Base-by-base conservation (phyloP, 208 protist genomes). In the Leishmania major region DNA sequence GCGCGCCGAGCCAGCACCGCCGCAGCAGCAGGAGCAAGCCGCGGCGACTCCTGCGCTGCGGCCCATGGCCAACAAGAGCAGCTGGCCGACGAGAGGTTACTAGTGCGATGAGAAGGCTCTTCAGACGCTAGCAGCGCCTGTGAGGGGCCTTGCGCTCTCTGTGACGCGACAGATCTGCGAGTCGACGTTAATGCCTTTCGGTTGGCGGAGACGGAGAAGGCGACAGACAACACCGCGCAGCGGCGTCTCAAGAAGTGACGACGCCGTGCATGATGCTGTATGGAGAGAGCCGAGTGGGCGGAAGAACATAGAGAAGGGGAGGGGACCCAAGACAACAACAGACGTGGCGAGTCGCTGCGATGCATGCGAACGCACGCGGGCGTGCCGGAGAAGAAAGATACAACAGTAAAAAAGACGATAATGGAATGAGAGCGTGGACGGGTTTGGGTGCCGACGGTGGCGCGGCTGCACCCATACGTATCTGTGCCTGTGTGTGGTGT, bases 1-100 rank as follows among this genome's bases (percentile, higher is more conserved):
- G 75, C 28, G 13, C 83, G 83, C 51, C 28, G n/a, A 19, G 70
- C 55, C 4, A 86, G 83, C 75, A 77, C 53, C 4, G 73, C 83
- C 17, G 83, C 83, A 11, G 75, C 83, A 43, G 57, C 40, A 28
- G 78, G 75, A 3, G 83, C 11, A 55, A 86, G 78, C 31, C 67
- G 60, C 45, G 64, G 31, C 40, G 64, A 37, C 57, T 15, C 64
- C 15, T 66, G 51, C 59, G 6, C 13, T 28, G 62, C 49, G 25
- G 64, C 37, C 77, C 40, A 45, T 49, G 57, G 53, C 31, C 49
- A 55, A 37, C 31, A 72, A 37, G 77, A n/a, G 77, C 47, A n/a
- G 13, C 40, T 35, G 45, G 13, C 43, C 28, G 43, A 8, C n/a
- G 43, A 51, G 53, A 67, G 31, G 59, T 28, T 31, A 40, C 43